Evolutionary conservation across 805 yeast species (phyloP), one percentile per base, ranked within the genome.

Genomic region (Zygotorulaspora chibaensis): DNA sequence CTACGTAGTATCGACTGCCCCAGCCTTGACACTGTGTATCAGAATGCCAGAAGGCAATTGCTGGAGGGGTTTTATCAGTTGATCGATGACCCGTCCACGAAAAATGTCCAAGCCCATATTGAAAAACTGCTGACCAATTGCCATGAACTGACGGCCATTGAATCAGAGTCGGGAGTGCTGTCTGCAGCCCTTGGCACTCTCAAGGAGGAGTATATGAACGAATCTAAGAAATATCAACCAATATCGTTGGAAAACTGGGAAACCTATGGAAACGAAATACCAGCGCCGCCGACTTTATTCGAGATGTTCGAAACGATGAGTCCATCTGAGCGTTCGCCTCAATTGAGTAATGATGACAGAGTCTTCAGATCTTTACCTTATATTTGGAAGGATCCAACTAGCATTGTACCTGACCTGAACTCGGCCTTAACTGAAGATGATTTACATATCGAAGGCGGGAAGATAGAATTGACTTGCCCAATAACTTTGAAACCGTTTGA

Each of bases 371-470:
- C 72, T 35, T 68, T 74, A 7, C 56, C 72, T 1, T 76, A 77
- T 55, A 74, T 84, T 6, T 57, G 80, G 13, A 62, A 71, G 2
- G 71, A 80, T 50, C 93, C 93, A 0, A 75, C 76, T 26, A 77
- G 77, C 25, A 82, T 86, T 6, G 55, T 84, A 15, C 87, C 87
- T 0, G 72, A 51, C 12, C 75, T 70, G 12, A 71, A 63, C 6
- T 65, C 59, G 0, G 46, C 39, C 2, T 33, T 13, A 8, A 40
- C 18, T 1, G 82, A 77, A 31, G 87, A 81, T 17, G 91, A 83
- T 17, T 38, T 85, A 27, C 77, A 73, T 35, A 74, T 85, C 5
- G 79, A 77, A 8, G 95, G 93, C 45, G 93, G 93, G 31, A 76
- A 67, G 30, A 68, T 86, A n/a, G 79, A 81, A 38, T 59, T 86